Evolutionary conservation across 2,329 filamentous ascomycete species (phyloP).

Genomic region (Zalaria obscura): DNA sequence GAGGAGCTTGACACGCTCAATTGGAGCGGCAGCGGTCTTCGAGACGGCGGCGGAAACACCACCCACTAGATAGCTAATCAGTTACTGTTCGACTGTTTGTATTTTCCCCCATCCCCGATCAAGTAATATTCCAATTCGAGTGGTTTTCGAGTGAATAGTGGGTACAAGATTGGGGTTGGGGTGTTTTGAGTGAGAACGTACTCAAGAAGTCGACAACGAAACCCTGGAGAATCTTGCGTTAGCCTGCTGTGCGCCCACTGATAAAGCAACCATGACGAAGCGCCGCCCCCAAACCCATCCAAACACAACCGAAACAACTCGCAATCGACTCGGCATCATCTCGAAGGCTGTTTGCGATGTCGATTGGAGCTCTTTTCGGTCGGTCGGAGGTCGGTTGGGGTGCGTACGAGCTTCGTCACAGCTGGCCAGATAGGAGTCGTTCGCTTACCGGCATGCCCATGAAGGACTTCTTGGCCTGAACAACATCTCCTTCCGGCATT

Average conservation of each 20-base stretch:
- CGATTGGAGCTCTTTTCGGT: constrained; percentile 5
- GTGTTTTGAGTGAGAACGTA: constrained; percentile 42
- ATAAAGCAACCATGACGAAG: not conserved
- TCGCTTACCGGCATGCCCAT: constrained; percentile 34
- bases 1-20: constrained; percentile 99
- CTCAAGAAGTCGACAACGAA: constrained; percentile 98
- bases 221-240: constrained; percentile 39
- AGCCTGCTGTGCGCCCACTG: constrained; percentile 5
- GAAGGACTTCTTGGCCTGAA: constrained; percentile 38
- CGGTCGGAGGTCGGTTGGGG: too few relatives aligned
- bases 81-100: constrained; percentile 12
- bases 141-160: too few relatives aligned
- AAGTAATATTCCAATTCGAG: too few relatives aligned
- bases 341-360: not conserved
- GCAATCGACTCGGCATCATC: not conserved
- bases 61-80: constrained; percentile 61
- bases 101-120: not conserved
- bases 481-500: constrained; percentile 30
- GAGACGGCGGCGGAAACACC: constrained; percentile 99
- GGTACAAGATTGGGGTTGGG: too few relatives aligned
- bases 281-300: not conserved
- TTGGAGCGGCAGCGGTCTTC: constrained; percentile 98
- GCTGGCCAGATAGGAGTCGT: too few relatives aligned
- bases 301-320: not conserved
- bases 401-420: too few relatives aligned